phyloP scores from a whole-genome alignment of 1,139 yeast genomes.

The Sugiyamaella xylanicola region DNA sequence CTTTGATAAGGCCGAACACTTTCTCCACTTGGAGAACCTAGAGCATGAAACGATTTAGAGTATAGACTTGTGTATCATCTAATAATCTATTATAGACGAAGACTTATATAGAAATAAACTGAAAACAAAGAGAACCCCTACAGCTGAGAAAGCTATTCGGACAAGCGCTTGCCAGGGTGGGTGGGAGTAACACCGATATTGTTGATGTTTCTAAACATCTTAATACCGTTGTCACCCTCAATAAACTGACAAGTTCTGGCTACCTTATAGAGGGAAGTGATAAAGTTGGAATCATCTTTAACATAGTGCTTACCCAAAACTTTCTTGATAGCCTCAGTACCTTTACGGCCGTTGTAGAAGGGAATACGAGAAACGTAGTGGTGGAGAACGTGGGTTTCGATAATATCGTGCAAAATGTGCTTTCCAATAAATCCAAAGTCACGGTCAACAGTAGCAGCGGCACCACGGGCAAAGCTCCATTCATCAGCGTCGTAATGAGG shows the following conservation, averaged over 20 bases:
- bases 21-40: conserved; percentile 42
- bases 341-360: conserved; percentile 81
- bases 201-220: conserved; percentile 77
- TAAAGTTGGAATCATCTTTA: conserved; percentile 69
- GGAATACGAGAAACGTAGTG: conserved; percentile 86
- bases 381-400: conserved; percentile 87
- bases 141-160: conserved; percentile 20
- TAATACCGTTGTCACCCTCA: conserved; percentile 76
- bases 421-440: conserved; percentile 80
- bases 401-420: conserved; percentile 82
- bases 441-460: conserved; percentile 85
- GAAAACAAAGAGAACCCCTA: conserved; percentile 15
- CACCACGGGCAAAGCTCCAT: conserved; percentile 90
- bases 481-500: conserved; percentile 74
- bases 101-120: conserved; percentile 11
- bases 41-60: conserved; percentile 32
- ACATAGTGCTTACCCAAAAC: conserved; percentile 83
- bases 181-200: conserved; percentile 48
- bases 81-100: conserved; percentile 5
- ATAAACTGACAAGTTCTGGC: conserved; percentile 79
- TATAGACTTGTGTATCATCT: conserved; percentile 6
- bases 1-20: conserved; percentile 42
- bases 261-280: conserved; percentile 69
- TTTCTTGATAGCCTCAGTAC: conserved; percentile 72
- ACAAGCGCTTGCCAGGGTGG: conserved; percentile 27